phyloP scores from a whole-genome alignment of 139 green algal species.

The Trebouxia sp. region DNA sequence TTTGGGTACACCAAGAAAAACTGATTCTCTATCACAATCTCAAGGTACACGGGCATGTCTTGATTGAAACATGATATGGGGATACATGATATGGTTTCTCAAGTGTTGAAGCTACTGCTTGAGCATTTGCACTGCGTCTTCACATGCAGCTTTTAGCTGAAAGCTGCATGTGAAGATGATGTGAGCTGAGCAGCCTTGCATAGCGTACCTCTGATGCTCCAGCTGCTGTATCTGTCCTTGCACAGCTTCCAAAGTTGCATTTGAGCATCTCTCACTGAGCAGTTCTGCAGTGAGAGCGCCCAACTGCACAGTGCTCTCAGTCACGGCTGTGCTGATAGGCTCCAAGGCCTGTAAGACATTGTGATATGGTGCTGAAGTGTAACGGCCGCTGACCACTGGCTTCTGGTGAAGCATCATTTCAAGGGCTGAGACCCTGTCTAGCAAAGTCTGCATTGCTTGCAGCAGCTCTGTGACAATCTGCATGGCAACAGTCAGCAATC shows the following conservation, averaged over 20 bases:
- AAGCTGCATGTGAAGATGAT: not conserved
- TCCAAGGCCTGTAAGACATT: not conserved
- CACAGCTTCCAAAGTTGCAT: not conserved
- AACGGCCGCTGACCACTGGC: conserved; percentile 19
- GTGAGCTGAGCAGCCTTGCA: not conserved
- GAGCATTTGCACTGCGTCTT: no score
- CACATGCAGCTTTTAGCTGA: no score
- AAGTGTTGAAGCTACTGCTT: no score
- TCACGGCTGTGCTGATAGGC: not conserved
- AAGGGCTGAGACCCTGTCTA: conserved; percentile 22
- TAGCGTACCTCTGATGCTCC: not conserved
- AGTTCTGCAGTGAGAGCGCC: not conserved
- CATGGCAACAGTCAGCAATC: not conserved
- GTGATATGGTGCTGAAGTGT: not conserved
- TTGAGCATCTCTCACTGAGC: not conserved
- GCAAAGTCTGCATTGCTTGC: conserved; percentile 33
- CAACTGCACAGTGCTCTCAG: not conserved
- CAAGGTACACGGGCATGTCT: no score
- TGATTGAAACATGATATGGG: no score
- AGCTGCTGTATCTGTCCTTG: not conserved
- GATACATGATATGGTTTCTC: no score
- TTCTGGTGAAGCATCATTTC: conserved; percentile 17
- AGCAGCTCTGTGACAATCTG: conserved; percentile 5
- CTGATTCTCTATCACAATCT: no score
- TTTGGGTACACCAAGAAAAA: no score